Evolutionary conservation across 2,329 filamentous ascomycete genomes (phyloP).

Genomic region (Ophiostoma angusticollis): DNA sequence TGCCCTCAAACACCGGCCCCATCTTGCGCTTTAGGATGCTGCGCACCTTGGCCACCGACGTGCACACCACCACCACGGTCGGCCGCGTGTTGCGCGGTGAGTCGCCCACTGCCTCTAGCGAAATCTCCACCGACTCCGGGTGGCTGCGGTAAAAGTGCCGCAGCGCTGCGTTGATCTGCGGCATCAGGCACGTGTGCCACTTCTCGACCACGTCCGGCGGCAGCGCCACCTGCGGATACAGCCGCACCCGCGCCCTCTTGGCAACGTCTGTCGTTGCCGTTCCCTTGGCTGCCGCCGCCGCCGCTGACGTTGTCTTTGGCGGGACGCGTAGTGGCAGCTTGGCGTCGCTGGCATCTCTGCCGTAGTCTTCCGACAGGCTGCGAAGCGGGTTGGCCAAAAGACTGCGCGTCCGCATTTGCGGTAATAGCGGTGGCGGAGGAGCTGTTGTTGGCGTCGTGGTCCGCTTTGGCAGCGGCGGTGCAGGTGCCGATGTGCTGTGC

Average conservation of each 20-base stretch:
- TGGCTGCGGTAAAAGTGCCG: conserved; percentile 60
- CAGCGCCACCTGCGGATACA: conserved; percentile 47
- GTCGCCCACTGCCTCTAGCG: conserved; percentile 61
- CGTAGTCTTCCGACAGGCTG: conserved; percentile 1
- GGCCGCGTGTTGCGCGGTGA: conserved; percentile 52
- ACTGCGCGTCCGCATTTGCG: not conserved
- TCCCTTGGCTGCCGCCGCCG: not conserved
- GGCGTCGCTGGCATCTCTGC: not conserved
- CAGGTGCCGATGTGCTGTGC: conserved; percentile 4
- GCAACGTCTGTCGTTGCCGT: conserved; percentile 5
- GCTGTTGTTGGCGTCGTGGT: not conserved
- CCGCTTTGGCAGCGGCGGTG: conserved; percentile 1
- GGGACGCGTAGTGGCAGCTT: conserved; percentile 7
- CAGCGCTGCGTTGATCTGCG: conserved; percentile 58
- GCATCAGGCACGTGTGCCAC: conserved; percentile 61
- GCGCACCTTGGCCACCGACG: conserved; percentile 59
- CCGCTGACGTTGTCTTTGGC: conserved; percentile 10
- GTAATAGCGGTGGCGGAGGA: not conserved
- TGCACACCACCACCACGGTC: conserved; percentile 66
- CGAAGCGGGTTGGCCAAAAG: not conserved
- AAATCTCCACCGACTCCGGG: conserved; percentile 66
- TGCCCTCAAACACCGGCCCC: conserved; percentile 49
- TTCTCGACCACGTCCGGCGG: conserved; percentile 51
- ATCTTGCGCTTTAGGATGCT: conserved; percentile 58
- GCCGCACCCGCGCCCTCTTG: conserved; percentile 32